Base-by-base conservation (phyloP, 805 yeast genomes). In the Wickerhamomyces xylosicus region DNA sequence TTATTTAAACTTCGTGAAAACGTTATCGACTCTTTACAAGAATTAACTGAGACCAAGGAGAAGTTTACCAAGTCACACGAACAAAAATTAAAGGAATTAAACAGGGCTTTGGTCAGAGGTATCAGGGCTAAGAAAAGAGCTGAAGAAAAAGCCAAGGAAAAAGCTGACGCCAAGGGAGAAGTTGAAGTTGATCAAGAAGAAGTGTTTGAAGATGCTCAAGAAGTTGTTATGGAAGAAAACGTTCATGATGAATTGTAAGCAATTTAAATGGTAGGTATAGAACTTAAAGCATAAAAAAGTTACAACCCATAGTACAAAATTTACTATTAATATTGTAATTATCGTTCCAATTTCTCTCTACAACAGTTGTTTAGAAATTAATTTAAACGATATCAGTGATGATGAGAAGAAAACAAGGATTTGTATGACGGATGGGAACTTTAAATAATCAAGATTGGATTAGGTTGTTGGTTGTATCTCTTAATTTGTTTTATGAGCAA, bases 21-120 rank as follows among this genome's bases (percentile, higher is more conserved):
- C 6, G 58, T 58, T 29, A 50, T 58, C 16, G 36, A 43, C 3
- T 40, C 49, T 5, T 39, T 49, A 3, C 34, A 39, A 5, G 50
- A 48, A 6, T 28, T 54, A 5, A 38, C 39, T 14, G 39, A 45
- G 6, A 39, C 49, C 4, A 41, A 53, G 6, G 34, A 44, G 19
- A 34, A 48, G 1, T 39, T 59, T 13, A 41, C 45, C 14, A 31
- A 45, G 9, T 42, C 49, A 17, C 52, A 57, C 37, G 47, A 52
- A 2, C 58, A 59, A 37, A 57, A 60, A 37, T 38, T 56, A 33
- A 59, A 54, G 25, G 65, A 59, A 18, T 33, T 62, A 21, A 53
- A 47, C 33, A 35, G 37, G 16, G 33, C 32, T 5, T 21, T 46
- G 20, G 35, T 17, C 21, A 49, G 47, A 42, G 25, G 32, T 19